These are phyloP conservation scores for Coemansia sp. DNA, from an alignment of 192 early-diverging fungal genomes.

Conservation along the genomic window DNA sequence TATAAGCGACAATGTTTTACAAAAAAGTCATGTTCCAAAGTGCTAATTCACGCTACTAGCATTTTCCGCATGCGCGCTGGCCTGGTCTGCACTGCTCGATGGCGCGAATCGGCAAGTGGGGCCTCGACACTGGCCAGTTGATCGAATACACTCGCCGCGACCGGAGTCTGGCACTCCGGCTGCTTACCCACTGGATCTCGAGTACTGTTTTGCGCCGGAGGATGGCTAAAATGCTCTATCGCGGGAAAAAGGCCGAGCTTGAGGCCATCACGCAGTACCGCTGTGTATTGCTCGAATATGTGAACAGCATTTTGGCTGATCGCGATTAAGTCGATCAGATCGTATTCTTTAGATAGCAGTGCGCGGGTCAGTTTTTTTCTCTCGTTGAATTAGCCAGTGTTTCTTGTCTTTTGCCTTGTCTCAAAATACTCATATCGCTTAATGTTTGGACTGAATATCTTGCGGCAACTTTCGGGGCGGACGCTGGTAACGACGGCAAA, in stretches of 20 bases:
- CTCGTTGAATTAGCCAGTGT: no score
- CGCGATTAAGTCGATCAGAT: background rate
- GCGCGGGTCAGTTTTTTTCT: no score
- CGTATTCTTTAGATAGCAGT: background rate
- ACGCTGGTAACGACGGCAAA: background rate
- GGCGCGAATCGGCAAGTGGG: conserved; percentile 31
- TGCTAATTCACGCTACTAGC: conserved; percentile 2
- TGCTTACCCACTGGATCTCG: conserved; percentile 26
- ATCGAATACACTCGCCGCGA: conserved; percentile 39
- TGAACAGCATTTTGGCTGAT: conserved; percentile 6
- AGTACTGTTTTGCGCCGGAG: conserved; percentile 16
- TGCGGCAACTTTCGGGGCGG: background rate
- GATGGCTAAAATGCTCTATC: conserved; percentile 40
- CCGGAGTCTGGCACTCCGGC: conserved; percentile 27
- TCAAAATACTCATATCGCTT: background rate
- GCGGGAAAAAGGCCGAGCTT: conserved; percentile 49
- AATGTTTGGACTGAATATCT: conserved; percentile 13
- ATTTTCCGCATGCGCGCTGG: conserved; percentile 25
- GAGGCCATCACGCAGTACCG: conserved; percentile 39
- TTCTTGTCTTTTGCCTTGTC: background rate
- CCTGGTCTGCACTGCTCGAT: conserved; percentile 39
- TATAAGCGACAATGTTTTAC: background rate
- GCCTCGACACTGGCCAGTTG: conserved; percentile 22
- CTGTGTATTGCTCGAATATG: conserved; percentile 23
- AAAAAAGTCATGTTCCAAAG: background rate